Evolutionary conservation across 179 eudicot species (phyloP), one percentile per base, ranked within the genome.

Genomic region (Beta corolliflora): DNA sequence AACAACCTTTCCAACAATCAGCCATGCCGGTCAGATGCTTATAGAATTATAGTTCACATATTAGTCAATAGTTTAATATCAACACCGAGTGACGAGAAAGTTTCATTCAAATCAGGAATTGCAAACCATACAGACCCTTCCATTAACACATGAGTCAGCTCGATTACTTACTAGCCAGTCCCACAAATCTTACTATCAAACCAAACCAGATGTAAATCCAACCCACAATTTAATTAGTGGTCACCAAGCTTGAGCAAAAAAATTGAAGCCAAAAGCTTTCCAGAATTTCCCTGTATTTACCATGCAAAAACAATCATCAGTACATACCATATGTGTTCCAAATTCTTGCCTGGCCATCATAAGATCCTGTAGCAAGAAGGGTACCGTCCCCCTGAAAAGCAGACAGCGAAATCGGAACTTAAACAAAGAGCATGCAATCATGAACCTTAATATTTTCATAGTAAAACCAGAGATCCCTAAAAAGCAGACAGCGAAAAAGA

Each of bases 361-460:
- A 95, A 45, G 94, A 95, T 50, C 97, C 98, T 14, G 98, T 95
- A n/a, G 98, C 98, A 87, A 95, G 98, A 71, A 92, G 91, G 73
- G 97, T 90, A 64, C 98, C 98, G 45, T 95, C 98, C n/a, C 88
- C 91, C 98, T 95, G 88, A 65, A 80, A 50, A 79, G 46, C 14
- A 68, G 55, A 59, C 14, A 53, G 59, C 71, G 66, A 18, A 52
- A 36, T 44, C 50, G 29, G 52, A 77, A 2, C 36, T 73, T 46
- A 71, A 75, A 75, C 5, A 79, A 23, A 25, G 55, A 85, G 46
- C 25, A 63, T 41, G 65, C n/a, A 46, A 55, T 10, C 61, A 3
- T 73, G 3, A 54, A 54, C 21, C 21, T 29, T 10, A 23, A 23
- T 14, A 25, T 25, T 9, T 23, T 12, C 45, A 21, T 53, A 21